A percentile compares a stretch with the other conserved stretches of the same genome.
Evolutionary conservation across 805 yeast genomes (phyloP).

Genomic region (Zygoascus tannicola): DNA sequence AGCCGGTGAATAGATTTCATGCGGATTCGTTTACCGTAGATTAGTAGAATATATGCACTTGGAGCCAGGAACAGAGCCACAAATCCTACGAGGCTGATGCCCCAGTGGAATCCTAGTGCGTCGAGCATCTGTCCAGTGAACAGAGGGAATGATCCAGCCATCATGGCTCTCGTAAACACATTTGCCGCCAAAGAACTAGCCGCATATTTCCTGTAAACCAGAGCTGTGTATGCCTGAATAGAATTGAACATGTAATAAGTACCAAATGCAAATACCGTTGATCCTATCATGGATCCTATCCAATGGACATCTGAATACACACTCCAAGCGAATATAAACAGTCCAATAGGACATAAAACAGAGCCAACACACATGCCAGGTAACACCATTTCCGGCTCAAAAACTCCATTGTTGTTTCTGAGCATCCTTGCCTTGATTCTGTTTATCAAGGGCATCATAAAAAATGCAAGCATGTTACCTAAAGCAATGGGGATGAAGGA

Average conservation of each 20-base stretch:
- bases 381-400: conserved; percentile 42
- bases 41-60: conserved; percentile 35
- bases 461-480: conserved; percentile 50
- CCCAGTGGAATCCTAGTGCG: conserved; percentile 69
- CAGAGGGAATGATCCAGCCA: conserved; percentile 75
- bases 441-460: conserved; percentile 8
- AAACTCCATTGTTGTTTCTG: conserved; percentile 32
- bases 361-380: conserved; percentile 44
- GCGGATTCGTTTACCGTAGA: conserved; percentile 36
- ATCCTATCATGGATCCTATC: conserved; percentile 52
- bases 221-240: conserved; percentile 16
- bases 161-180: conserved; percentile 62
- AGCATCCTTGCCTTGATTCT: conserved; percentile 33
- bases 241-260: conserved; percentile 33
- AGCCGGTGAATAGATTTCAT: conserved; percentile 12
- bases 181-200: conserved; percentile 91
- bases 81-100: conserved; percentile 47
- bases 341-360: conserved; percentile 36
- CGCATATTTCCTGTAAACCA: conserved; percentile 39
- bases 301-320: conserved; percentile 38
- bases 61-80: conserved; percentile 41
- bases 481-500: conserved; percentile 56
- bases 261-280: conserved; percentile 37
- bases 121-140: conserved; percentile 79
- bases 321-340: conserved; percentile 47